Conservation (phyloP, 768 basidiomycete species). For the Galerina marginata region DNA sequence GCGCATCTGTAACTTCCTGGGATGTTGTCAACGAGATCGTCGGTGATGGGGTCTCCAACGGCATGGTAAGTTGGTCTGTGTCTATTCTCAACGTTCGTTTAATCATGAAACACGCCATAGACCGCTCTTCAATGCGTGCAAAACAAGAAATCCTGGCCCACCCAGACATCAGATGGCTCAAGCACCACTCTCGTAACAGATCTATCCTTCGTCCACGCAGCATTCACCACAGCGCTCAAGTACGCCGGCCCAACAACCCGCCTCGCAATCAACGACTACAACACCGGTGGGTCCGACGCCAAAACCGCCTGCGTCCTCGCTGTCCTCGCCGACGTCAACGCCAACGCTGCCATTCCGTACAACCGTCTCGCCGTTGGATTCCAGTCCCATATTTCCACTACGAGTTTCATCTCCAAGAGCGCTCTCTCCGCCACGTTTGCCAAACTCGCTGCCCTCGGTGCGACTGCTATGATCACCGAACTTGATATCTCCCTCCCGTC, state of each 20-base stretch:
- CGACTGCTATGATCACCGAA: constrained; percentile 19
- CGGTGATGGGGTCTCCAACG: constrained; percentile 20
- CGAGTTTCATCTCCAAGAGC: constrained; percentile 9
- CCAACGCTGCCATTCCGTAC: constrained; percentile 19
- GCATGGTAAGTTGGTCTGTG: constrained; percentile 12
- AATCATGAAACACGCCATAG: neutral
- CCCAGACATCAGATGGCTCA: constrained; percentile 15
- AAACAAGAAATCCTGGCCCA: constrained; percentile 21
- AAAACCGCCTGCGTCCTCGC: constrained; percentile 21
- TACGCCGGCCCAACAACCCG: constrained; percentile 16
- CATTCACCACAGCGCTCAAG: constrained; percentile 19
- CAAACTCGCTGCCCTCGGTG: constrained; percentile 19
- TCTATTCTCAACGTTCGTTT: neutral
- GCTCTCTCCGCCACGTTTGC: constrained; percentile 15
- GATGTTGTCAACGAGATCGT: constrained; percentile 21
- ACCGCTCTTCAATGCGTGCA: constrained; percentile 20
- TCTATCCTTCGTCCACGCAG: constrained; percentile 20
- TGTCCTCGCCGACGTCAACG: constrained; percentile 20
- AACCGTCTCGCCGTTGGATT: constrained; percentile 21
- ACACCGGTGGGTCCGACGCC: constrained; percentile 17
- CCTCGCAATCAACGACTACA: constrained; percentile 23
- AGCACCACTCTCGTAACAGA: constrained; percentile 14
- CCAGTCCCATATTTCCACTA: constrained; percentile 19
- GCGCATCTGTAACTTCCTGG: constrained; percentile 19
- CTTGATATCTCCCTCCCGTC: constrained; percentile 19